Conservation (phyloP, 2,329 filamentous ascomycete genomes). For the Fusarium sp. region DNA sequence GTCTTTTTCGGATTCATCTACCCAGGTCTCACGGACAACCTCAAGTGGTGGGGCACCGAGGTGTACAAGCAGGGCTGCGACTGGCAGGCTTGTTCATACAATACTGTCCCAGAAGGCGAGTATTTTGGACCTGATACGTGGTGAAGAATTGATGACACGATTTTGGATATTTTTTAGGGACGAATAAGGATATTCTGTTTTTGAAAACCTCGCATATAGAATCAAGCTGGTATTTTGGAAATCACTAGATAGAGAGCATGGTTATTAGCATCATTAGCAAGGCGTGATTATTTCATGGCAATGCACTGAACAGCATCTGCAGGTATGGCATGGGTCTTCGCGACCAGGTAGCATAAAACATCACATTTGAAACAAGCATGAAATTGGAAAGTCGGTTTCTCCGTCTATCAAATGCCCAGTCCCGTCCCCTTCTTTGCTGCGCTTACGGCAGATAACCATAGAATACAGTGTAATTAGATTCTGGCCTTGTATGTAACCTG, state of each 20-base stretch:
- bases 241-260: conserved; percentile 36
- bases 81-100: conserved; percentile 83
- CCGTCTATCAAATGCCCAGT: conserved; percentile 46
- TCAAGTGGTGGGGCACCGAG: conserved; percentile 91
- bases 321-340: not conserved
- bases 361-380: conserved; percentile 20
- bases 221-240: not conserved
- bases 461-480: conserved; percentile 49
- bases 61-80: conserved; percentile 86
- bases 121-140: conserved; percentile 74
- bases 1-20: conserved; percentile 91
- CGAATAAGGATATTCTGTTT: not conserved
- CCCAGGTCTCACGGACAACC: conserved; percentile 76
- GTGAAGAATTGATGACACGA: conserved; percentile 50
- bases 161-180: not conserved
- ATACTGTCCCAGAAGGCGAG: conserved; percentile 68
- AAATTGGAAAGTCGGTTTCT: conserved; percentile 39
- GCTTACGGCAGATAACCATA: conserved; percentile 48
- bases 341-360: conserved; percentile 5
- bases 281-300: conserved; percentile 10
- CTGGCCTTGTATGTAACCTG: conserved; percentile 39
- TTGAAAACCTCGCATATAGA: conserved; percentile 40
- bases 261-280: conserved; percentile 13
- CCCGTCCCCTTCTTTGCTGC: conserved; percentile 37
- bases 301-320: not conserved